Evolutionary conservation across 2,329 filamentous ascomycete genomes (phyloP), one percentile per base, ranked within the genome.

Genomic region (Phialophora macrospora): DNA sequence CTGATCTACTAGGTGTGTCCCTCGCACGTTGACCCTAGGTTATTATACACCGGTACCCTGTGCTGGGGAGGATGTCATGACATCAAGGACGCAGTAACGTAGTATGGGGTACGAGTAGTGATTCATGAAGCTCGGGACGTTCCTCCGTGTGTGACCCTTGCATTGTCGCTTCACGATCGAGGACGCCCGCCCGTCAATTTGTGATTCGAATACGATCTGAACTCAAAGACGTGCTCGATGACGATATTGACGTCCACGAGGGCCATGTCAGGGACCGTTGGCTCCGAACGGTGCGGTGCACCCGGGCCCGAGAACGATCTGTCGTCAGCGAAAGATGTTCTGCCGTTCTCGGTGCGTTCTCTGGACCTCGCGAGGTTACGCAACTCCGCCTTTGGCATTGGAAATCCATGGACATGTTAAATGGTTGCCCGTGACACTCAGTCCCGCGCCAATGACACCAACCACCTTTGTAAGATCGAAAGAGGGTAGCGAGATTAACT

Each of bases 161-260:
- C 55, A 58, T 58, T 26, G 38, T 11, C 38, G 38, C 55, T 58
- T 38, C 22, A 58, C 26, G 55, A 58, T 58, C 38, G 41, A 59
- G 24, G 20, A 22, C 11, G 22, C 48, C 24, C 20, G 22, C 48
- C 48, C 26, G 24, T 51, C 12, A 51, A 51, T 22, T 12, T 2
- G 48, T 26, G 20, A 14, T 51, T 9, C 48, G 48, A 11, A 5
- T 22, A 24, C 5, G 14, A 14, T 4, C 22, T 14, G 20, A 28
- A 24, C 48, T 26, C 48, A 28, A 51, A 28, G 48, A 28, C 9
- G 20, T 14, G 20, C 22, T 51, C 20, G 48, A 51, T 51, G 48
- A 51, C 48, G 48, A 51, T 26, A 51, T 51, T 22, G 12, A 12
- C 12, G 48, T 28, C 48, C 11, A 26, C 20, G 11, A 51, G 48